phyloP scores from a whole-genome alignment of 768 basidiomycete species.

The Lanmaoa rubissima region DNA sequence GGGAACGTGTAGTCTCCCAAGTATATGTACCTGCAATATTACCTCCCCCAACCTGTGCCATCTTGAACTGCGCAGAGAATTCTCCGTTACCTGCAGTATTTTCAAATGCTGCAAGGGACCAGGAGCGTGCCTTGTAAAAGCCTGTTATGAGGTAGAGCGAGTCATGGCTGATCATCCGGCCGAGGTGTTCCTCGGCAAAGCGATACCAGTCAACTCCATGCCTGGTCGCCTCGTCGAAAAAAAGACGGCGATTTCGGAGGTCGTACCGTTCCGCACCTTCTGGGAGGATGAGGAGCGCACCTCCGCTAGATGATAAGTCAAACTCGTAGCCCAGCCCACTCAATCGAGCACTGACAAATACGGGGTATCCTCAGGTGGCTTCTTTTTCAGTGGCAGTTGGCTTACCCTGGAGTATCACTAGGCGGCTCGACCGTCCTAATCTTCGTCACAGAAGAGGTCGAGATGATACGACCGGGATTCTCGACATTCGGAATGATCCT shows the following conservation, averaged over 20 bases:
- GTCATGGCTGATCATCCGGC: constrained; percentile 14
- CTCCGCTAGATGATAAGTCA: constrained; percentile 18
- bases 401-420: background rate
- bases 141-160: constrained; percentile 26
- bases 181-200: constrained; percentile 16
- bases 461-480: constrained; percentile 2
- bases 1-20: constrained; percentile 8
- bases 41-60: background rate
- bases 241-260: constrained; percentile 20
- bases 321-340: constrained; percentile 6
- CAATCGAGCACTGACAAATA: background rate
- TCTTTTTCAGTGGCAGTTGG: background rate
- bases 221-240: constrained; percentile 16
- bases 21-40: constrained; percentile 2
- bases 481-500: background rate
- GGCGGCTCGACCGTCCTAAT: background rate
- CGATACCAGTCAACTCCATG: constrained; percentile 28
- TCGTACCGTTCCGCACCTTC: constrained; percentile 26
- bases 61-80: constrained; percentile 7
- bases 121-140: constrained; percentile 14
- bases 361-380: background rate
- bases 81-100: background rate
- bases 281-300: constrained; percentile 34
- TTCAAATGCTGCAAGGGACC: constrained; percentile 27
- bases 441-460: background rate